Evolutionary conservation across 176 grass and related monocot species (phyloP), one percentile per base, ranked within the genome.

Genomic region (Miscanthus lutarioriparius): DNA sequence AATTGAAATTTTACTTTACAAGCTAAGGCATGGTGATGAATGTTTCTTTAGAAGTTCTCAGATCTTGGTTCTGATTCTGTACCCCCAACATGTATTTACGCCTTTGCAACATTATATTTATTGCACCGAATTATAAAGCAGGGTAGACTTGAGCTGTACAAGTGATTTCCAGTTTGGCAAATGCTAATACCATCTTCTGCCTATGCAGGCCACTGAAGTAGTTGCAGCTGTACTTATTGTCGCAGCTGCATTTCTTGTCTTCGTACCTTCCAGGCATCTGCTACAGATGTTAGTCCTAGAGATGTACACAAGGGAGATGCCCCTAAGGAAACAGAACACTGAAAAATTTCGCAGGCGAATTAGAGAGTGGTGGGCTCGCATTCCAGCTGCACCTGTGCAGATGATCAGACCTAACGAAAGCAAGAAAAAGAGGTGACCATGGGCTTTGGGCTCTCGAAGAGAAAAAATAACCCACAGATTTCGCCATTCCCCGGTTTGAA

Each of bases 331-430:
- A 91, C 71, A 91, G 8, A 83, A 58, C 49, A 96, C 82, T 15
- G 82, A 86, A 33, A 96, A 96, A 69, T 88, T 91, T 65, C 83
- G 67, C 12, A 89, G 94, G 65, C 74, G 89, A 53, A 74, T 96
- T 10, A 91, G 64, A 47, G 94, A 96, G 77, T 96, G 94, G 89
- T 96, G 94, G 94, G 91, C 91, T n/a, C 87, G 91, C 56, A 91
- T 96, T 83, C 94, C 94, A 15, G 94, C 87, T 64, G 89, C 87
- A 64, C 94, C 94, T 88, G 91, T 96, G 71, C 86, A 91, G 84
- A 81, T 96, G 72, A 84, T 92, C 83, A 85, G 65, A 82, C 78
- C 72, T 59, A 87, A 89, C 2, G 87, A 92, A 85, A 90, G 70
- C 75, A 86, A 90, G 71, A 96, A 96, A 89, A 86, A 74, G 80